Conservation (phyloP, 768 basidiomycete species). For the Lyophyllum shimeji region DNA sequence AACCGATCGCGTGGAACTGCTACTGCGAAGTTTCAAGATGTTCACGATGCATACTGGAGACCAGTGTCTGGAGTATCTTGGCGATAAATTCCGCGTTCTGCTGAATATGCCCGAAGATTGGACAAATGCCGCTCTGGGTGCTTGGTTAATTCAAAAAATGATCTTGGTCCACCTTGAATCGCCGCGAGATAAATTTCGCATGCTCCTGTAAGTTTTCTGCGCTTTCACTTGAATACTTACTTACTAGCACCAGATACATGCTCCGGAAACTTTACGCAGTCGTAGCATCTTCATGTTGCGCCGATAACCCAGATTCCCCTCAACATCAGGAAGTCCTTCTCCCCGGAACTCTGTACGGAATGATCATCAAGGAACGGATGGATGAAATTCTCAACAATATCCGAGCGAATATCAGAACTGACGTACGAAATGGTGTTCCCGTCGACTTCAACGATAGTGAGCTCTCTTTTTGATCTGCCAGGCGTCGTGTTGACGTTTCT, state of each 20-base stretch:
- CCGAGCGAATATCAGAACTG: constrained; percentile 64
- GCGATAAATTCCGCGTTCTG: constrained; percentile 95
- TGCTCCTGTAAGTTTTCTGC: constrained; percentile 74
- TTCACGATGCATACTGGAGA: constrained; percentile 85
- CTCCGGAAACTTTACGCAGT: constrained; percentile 90
- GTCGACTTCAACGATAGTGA: constrained; percentile 88
- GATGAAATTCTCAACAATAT: constrained; percentile 84
- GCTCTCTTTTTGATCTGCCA: constrained; percentile 24
- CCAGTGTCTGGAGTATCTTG: constrained; percentile 92
- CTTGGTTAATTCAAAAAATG: constrained; percentile 80
- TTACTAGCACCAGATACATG: constrained; percentile 74
- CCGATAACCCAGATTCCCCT: constrained; percentile 98
- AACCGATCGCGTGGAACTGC: constrained; percentile 93
- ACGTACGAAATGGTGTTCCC: constrained; percentile 75
- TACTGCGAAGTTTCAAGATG: constrained; percentile 93
- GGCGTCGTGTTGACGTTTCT: neutral
- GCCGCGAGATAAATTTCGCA: constrained; percentile 90
- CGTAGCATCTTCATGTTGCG: constrained; percentile 85
- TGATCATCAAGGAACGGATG: constrained; percentile 97
- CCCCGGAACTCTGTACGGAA: constrained; percentile 88
- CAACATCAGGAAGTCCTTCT: constrained; percentile 98
- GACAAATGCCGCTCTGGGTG: constrained; percentile 79
- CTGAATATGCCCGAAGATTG: constrained; percentile 91
- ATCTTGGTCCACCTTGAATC: constrained; percentile 87
- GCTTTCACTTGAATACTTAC: neutral